These are phyloP conservation scores for Apiospora malaysiana DNA, from an alignment of 2,329 filamentous ascomycete genomes.

Conservation along the genomic window DNA sequence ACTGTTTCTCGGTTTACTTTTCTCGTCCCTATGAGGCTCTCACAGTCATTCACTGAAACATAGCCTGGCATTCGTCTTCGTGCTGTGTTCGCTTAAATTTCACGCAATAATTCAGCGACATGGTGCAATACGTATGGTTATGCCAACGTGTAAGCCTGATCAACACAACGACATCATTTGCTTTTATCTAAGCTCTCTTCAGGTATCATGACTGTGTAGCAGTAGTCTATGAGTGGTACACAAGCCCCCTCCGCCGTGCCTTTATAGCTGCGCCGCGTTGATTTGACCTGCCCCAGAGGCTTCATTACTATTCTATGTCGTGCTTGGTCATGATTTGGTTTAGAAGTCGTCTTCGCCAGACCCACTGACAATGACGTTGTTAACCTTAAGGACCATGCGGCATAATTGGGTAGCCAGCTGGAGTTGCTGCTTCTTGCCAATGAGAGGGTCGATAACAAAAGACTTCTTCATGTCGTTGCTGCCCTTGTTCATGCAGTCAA, in stretches of 20 bases:
- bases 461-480: constrained; percentile 97
- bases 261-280: constrained; percentile 9
- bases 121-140: neutral
- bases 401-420: constrained; percentile 96
- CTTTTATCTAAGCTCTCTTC: constrained; percentile 19
- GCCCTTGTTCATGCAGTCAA: constrained; percentile 97
- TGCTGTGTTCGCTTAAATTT: neutral
- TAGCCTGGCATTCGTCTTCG: neutral
- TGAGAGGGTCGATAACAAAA: constrained; percentile 97
- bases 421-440: constrained; percentile 97
- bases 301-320: constrained; percentile 10
- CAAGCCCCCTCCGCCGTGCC: constrained; percentile 9
- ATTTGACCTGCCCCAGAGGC: constrained; percentile 17
- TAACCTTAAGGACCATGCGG: constrained; percentile 96
- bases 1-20: too few species aligned
- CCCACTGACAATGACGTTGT: constrained; percentile 93
- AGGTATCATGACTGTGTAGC: constrained; percentile 19
- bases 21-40: neutral
- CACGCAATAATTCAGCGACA: neutral
- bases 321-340: constrained; percentile 25
- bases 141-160: too few species aligned
- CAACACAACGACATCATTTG: constrained; percentile 13
- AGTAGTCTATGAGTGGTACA: constrained; percentile 20
- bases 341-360: constrained; percentile 88
- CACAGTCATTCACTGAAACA: too few species aligned